Percentiles rank a stretch among this genome's conserved stretches.
These are phyloP conservation scores for Rhizophora mangle DNA, from an alignment of 345 rosid species.

Conservation along the genomic window DNA sequence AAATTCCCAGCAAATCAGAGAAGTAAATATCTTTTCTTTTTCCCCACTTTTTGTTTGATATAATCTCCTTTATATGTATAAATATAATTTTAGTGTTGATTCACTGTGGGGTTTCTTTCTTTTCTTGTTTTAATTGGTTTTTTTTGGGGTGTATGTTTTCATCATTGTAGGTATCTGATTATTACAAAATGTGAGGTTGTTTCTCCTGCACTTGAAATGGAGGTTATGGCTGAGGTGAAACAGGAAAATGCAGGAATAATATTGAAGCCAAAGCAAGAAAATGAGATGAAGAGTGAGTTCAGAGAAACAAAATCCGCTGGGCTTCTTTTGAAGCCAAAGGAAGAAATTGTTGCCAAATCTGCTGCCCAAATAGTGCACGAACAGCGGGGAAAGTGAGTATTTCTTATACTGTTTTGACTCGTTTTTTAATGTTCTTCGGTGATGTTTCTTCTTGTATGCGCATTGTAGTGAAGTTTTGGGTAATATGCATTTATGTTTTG, in stretches of 20 bases:
- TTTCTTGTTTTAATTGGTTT: neutral
- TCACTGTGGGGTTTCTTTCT: neutral
- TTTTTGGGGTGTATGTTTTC: neutral
- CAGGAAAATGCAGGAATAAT: constrained; percentile 23
- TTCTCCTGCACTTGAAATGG: constrained; percentile 63
- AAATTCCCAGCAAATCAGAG: constrained; percentile 76
- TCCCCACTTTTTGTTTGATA: neutral
- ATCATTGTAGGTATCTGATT: constrained; percentile 55
- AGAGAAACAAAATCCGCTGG: constrained; percentile 29
- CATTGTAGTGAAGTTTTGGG: neutral
- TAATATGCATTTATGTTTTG: neutral
- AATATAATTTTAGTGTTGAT: too few relatives aligned
- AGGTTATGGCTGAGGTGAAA: constrained; percentile 36
- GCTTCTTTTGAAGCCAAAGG: constrained; percentile 63
- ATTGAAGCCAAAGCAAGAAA: constrained; percentile 49
- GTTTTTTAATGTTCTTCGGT: neutral
- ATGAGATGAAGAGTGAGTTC: constrained; percentile 26
- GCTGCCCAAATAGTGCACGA: constrained; percentile 81
- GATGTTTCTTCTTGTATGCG: neutral
- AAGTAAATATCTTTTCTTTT: constrained; percentile 33
- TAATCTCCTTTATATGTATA: neutral
- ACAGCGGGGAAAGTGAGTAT: constrained; percentile 63
- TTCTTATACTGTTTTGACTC: neutral
- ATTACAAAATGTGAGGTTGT: constrained; percentile 71
- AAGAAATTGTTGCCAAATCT: constrained; percentile 59